These are phyloP conservation scores for Pascua guehoae DNA, from an alignment of 1,284 basidiomycete species.

Conservation along the genomic window DNA sequence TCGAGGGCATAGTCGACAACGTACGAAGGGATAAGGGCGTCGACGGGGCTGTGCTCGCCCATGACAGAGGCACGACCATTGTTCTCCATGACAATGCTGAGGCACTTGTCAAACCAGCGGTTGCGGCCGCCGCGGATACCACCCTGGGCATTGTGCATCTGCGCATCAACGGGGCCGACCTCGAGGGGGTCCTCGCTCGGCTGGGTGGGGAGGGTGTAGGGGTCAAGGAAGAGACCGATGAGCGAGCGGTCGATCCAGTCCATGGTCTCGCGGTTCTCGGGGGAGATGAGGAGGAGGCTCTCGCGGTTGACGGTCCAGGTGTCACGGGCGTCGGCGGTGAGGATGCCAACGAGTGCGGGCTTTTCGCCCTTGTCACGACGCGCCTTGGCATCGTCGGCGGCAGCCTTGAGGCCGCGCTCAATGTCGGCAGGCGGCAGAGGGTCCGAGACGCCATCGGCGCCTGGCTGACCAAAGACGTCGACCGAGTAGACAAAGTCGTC, in stretches of 20 bases:
- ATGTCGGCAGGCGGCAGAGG: constrained; percentile 56
- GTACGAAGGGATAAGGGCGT: constrained; percentile 87
- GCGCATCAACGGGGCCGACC: constrained; percentile 62
- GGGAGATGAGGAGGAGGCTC: constrained; percentile 65
- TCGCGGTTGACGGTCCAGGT: constrained; percentile 75
- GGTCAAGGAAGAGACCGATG: constrained; percentile 64
- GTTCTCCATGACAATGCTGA: constrained; percentile 77
- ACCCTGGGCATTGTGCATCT: constrained; percentile 71
- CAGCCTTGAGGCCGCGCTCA: constrained; percentile 62
- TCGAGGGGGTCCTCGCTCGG: constrained; percentile 52
- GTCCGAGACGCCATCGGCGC: constrained; percentile 45
- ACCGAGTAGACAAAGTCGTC: constrained; percentile 81
- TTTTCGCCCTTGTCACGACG: constrained; percentile 58
- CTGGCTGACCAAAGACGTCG: constrained; percentile 56
- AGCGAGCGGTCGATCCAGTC: constrained; percentile 68
- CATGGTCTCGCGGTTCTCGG: constrained; percentile 61
- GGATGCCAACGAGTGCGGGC: constrained; percentile 63
- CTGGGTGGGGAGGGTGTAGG: constrained; percentile 49
- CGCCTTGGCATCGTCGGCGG: constrained; percentile 65
- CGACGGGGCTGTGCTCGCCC: constrained; percentile 90
- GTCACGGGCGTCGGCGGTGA: constrained; percentile 79
- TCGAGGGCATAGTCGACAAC: constrained; percentile 80
- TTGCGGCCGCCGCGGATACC: constrained; percentile 68
- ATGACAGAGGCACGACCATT: constrained; percentile 80
- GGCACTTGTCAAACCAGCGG: constrained; percentile 89